A percentile compares a stretch with the other conserved stretches of the same genome.
Conservation (phyloP, 805 yeast genomes). For the Lachancea quebecensis region DNA sequence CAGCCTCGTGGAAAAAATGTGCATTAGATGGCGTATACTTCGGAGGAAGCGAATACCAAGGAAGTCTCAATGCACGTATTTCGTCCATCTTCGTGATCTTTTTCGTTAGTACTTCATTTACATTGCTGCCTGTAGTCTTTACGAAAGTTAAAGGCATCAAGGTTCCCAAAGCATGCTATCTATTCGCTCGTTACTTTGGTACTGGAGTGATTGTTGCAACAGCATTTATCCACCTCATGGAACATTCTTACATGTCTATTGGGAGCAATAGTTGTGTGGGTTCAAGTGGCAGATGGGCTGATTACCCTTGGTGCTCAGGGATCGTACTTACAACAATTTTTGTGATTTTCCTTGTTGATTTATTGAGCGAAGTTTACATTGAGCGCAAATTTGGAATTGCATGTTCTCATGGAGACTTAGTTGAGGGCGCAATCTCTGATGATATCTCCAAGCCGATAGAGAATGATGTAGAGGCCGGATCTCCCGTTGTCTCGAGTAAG, state of each 20-base stretch:
- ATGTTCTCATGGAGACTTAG: not conserved
- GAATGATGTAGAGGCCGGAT: not conserved
- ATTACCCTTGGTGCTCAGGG: slow-evolving; percentile 53
- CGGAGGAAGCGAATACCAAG: slow-evolving; percentile 38
- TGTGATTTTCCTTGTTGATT: slow-evolving; percentile 42
- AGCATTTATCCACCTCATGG: slow-evolving; percentile 66
- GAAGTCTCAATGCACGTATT: slow-evolving; percentile 39
- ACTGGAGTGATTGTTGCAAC: slow-evolving; percentile 82
- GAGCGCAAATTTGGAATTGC: slow-evolving; percentile 22
- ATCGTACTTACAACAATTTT: slow-evolving; percentile 43
- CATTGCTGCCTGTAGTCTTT: slow-evolving; percentile 50
- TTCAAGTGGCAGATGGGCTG: slow-evolving; percentile 39
- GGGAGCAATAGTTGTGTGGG: slow-evolving; percentile 55
- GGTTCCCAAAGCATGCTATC: slow-evolving; percentile 54
- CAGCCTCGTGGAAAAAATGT: slow-evolving; percentile 37
- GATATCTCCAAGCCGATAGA: not conserved
- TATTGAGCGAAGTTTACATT: slow-evolving; percentile 40
- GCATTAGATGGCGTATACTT: slow-evolving; percentile 37
- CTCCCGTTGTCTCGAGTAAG: not conserved
- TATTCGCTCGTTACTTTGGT: slow-evolving; percentile 68
- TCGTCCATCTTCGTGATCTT: slow-evolving; percentile 58
- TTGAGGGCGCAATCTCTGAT: slow-evolving; percentile 6
- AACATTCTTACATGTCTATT: slow-evolving; percentile 28
- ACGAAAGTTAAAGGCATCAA: not conserved
- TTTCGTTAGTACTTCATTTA: slow-evolving; percentile 54